Percentiles rank a stretch among this genome's conserved stretches.
Conservation (phyloP, 495 filamentous ascomycete genomes). For the Schizothecium vesticola region DNA sequence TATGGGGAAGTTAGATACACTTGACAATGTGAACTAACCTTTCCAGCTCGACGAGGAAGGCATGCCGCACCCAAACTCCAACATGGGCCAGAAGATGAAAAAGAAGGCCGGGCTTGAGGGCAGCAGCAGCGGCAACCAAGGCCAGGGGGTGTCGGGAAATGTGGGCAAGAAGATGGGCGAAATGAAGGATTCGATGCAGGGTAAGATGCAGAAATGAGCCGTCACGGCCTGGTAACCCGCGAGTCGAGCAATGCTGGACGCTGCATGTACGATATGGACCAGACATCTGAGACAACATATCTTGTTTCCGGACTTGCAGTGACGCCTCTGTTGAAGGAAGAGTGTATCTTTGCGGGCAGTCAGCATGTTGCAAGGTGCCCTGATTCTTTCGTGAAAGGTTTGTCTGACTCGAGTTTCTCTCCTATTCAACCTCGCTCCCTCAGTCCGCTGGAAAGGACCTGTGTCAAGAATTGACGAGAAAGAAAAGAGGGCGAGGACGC, state of each 20-base stretch:
- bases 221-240: too few species aligned
- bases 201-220: constrained; percentile 13
- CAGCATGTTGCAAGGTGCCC: background rate
- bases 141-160: constrained; percentile 7
- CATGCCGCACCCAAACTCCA: background rate
- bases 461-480: too few species aligned
- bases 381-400: background rate
- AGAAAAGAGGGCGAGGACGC: too few species aligned
- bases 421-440: background rate
- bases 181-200: constrained; percentile 22
- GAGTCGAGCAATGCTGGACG: background rate
- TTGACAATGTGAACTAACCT: background rate
- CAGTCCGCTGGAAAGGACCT: too few species aligned
- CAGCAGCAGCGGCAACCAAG: constrained; percentile 4
- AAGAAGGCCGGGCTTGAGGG: constrained; percentile 9
- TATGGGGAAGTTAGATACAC: too few species aligned
- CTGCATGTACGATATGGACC: too few species aligned
- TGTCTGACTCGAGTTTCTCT: too few species aligned
- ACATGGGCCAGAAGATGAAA: constrained; percentile 6
- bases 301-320: too few species aligned
- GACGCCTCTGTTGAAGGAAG: too few species aligned
- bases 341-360: too few species aligned
- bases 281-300: too few species aligned
- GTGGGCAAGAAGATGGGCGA: constrained; percentile 20
- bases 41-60: constrained; percentile 17